Evolutionary conservation across 1,284 basidiomycete species (phyloP).

Genomic region (Nidula niveotomentosa): DNA sequence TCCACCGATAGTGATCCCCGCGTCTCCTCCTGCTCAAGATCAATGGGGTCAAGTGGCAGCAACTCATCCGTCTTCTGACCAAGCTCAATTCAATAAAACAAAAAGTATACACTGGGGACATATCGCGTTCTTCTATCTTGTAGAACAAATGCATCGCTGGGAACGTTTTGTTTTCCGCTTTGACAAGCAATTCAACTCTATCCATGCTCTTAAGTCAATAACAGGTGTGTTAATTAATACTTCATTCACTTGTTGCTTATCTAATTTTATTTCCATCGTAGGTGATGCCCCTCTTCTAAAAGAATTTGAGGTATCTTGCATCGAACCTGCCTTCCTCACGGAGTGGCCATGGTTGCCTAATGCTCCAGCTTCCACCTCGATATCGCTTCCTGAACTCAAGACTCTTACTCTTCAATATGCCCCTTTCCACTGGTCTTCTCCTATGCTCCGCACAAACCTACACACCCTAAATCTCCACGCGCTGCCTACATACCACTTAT

Average conservation of each 20-base stretch:
- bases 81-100: too few relatives aligned
- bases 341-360: slow-evolving; percentile 76
- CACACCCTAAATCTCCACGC: slow-evolving; percentile 59
- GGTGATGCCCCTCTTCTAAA: slow-evolving; percentile 68
- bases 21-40: neutral
- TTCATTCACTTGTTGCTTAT: neutral
- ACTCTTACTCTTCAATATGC: slow-evolving; percentile 65
- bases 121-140: slow-evolving; percentile 73
- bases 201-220: slow-evolving; percentile 67
- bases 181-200: slow-evolving; percentile 69
- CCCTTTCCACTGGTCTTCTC: slow-evolving; percentile 74
- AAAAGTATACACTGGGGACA: slow-evolving; percentile 66
- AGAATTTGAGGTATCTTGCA: slow-evolving; percentile 76
- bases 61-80: too few relatives aligned
- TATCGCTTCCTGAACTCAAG: slow-evolving; percentile 41
- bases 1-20: too few relatives aligned
- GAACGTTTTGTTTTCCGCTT: slow-evolving; percentile 76
- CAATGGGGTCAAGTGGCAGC: too few relatives aligned
- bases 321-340: slow-evolving; percentile 56
- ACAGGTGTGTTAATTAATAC: slow-evolving; percentile 44
- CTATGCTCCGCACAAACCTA: slow-evolving; percentile 58
- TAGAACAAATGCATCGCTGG: slow-evolving; percentile 78
- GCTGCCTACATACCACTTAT: slow-evolving; percentile 58
- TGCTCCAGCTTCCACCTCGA: slow-evolving; percentile 23
- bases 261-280: slow-evolving; percentile 18